Percentiles rank a stretch among this genome's conserved stretches.
These are phyloP conservation scores for Aspergillus latus DNA, from an alignment of 2,329 filamentous ascomycete genomes.

Conservation along the genomic window DNA sequence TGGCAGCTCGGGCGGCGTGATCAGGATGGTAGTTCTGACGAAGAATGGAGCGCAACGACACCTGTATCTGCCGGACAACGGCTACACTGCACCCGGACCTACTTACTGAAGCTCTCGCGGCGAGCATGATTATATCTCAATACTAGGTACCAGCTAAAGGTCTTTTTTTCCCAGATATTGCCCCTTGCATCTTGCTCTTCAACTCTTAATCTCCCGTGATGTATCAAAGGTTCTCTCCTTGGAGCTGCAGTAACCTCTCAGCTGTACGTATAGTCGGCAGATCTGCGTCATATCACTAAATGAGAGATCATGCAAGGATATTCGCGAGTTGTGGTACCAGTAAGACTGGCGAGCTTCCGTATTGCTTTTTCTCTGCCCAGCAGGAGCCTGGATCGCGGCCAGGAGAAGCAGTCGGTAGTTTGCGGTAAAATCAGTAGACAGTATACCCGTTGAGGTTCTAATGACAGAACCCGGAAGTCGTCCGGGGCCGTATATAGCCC, in stretches of 20 bases:
- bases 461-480: slow-evolving; percentile 1
- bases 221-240: neutral
- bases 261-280: neutral
- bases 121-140: slow-evolving; percentile 17
- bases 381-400: neutral
- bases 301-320: slow-evolving; percentile 8
- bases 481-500: slow-evolving; percentile 10
- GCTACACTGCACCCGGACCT: slow-evolving; percentile 73
- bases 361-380: slow-evolving; percentile 7
- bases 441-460: neutral
- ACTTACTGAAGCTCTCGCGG: slow-evolving; percentile 26
- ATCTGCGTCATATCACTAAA: slow-evolving; percentile 4
- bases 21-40: slow-evolving; percentile 95
- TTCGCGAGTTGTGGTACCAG: neutral
- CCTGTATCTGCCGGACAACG: slow-evolving; percentile 89
- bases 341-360: neutral
- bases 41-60: slow-evolving; percentile 86
- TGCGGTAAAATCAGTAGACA: neutral
- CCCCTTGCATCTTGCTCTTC: neutral
- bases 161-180: slow-evolving; percentile 1
- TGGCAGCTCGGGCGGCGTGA: slow-evolving; percentile 96
- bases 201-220: neutral
- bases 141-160: slow-evolving; percentile 15
- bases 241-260: neutral
- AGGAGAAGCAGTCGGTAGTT: neutral